phyloP scores from a whole-genome alignment of 2,329 filamentous ascomycete genomes.

The Fragosphaeria purpurea region DNA sequence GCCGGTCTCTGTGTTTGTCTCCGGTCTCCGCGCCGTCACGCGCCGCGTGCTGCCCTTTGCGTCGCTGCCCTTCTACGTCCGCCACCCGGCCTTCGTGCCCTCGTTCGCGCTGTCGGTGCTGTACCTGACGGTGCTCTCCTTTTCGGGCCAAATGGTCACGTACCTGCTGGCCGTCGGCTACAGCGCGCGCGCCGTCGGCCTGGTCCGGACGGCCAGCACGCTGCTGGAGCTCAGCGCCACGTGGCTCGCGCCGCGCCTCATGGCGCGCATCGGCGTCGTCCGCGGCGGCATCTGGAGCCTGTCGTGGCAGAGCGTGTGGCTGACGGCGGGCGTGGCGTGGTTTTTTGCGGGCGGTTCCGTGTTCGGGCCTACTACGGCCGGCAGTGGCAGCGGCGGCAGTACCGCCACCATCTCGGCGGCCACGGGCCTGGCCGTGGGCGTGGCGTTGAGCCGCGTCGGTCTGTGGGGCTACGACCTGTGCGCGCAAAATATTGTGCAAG shows the following conservation, averaged over 20 bases:
- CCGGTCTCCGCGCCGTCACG: background rate
- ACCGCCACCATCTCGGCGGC: slow-evolving; percentile 28
- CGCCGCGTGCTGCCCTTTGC: slow-evolving; percentile 16
- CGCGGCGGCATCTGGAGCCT: slow-evolving; percentile 63
- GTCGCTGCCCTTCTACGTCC: slow-evolving; percentile 34
- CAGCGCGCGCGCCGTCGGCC: slow-evolving; percentile 38
- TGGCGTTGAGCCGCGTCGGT: slow-evolving; percentile 47
- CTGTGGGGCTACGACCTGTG: slow-evolving; percentile 54
- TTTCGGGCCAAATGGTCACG: slow-evolving; percentile 54
- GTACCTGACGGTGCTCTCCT: slow-evolving; percentile 52
- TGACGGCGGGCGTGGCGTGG: slow-evolving; percentile 32
- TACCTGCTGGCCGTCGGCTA: slow-evolving; percentile 48
- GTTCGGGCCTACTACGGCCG: background rate
- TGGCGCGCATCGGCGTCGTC: slow-evolving; percentile 44
- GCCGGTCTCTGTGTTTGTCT: background rate
- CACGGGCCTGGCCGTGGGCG: slow-evolving; percentile 37
- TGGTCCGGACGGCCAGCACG: slow-evolving; percentile 42
- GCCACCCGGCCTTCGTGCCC: slow-evolving; percentile 47
- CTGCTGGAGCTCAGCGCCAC: slow-evolving; percentile 51
- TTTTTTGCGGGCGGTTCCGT: slow-evolving; percentile 25
- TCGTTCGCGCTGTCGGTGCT: slow-evolving; percentile 50
- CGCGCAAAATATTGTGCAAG: slow-evolving; percentile 50
- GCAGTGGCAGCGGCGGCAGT: slow-evolving; percentile 11
- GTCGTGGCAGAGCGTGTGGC: slow-evolving; percentile 54
- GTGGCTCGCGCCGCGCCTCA: slow-evolving; percentile 47